Base-by-base conservation (phyloP, 108 stramenopile genomes). In the Fistulifera solaris region DNA sequence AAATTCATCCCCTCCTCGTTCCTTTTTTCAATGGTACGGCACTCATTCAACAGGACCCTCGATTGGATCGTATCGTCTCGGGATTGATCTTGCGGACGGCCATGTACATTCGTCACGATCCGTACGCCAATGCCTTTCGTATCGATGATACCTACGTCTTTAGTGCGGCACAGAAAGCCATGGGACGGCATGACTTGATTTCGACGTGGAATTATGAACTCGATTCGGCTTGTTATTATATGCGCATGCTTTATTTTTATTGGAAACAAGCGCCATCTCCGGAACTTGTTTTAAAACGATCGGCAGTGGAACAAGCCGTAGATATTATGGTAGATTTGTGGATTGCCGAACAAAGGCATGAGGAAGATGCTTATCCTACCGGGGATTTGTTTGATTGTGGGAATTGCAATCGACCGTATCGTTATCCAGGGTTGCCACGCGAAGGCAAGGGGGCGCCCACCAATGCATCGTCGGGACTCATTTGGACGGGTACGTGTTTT, bases 201-300 rank as follows among this genome's bases (percentile, higher is more conserved):
- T 61, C 74, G 10, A 82, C 76, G 5, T 57, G 76, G 58, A 82
- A 82, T 56, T 82, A 82, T 26, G 81, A 82, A 54, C 62, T 82
- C 27, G 81, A 82, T 35, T 66, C 64, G 43, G 73, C 60, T 0
- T 73, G 75, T 38, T 82, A 73, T 52, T 78, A 58, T 51, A 67
- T 82, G 48, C 44, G 73, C 16, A 57, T 75, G 68, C 22, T 78
- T 2, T 66, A 75, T 40, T 51, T 43, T 47, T 68, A 56, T 18
- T 74, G 43, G 44, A 63, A 54, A 38, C 56, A 45, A 45, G 13
- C 56, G 8, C 23, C 43, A 5, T 11, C 4, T 19, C 44, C 21
- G 21, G 21, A 45, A 6, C 4, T 4, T 11, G 11, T 45, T 19
- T 11, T 45, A 11, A 45, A 3, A 21, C 44, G 16, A 11, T n/a